Evolutionary conservation across 208 protist species (phyloP).

Genomic region (Porcisia hertigi): DNA sequence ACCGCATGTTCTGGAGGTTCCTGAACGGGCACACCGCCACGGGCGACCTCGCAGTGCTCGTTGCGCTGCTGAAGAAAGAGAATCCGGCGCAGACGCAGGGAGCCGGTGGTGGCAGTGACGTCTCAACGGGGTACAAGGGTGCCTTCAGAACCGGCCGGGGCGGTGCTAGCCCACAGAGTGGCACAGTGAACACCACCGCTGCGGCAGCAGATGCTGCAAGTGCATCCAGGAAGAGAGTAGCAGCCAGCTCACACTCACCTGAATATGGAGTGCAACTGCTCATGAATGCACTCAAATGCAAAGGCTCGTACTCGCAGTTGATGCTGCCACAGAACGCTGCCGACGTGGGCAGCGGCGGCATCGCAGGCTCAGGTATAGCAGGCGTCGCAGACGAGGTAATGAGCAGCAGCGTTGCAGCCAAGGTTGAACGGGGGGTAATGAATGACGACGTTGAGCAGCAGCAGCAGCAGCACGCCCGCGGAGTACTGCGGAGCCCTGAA

Average conservation of each 20-base stretch:
- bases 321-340: neutral
- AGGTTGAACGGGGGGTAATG: neutral
- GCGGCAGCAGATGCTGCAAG: conserved; percentile 7
- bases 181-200: neutral
- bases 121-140: neutral
- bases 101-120: neutral
- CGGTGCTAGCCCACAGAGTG: neutral
- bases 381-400: neutral
- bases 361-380: neutral
- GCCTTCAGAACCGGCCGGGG: neutral
- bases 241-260: neutral
- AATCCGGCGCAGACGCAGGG: conserved; percentile 12
- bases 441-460: neutral
- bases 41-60: conserved; percentile 36
- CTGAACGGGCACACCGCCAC: conserved; percentile 37
- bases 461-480: conserved; percentile 1
- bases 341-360: neutral
- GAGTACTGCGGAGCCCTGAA: neutral
- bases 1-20: conserved; percentile 46
- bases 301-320: conserved; percentile 27
- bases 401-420: neutral
- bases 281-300: conserved; percentile 28
- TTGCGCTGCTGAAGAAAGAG: conserved; percentile 21
- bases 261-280: conserved; percentile 22
- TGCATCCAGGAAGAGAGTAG: neutral